Percentiles rank a stretch among this genome's conserved stretches.
Conservation (phyloP, 345 rosid species). For the Adansonia digitata region DNA sequence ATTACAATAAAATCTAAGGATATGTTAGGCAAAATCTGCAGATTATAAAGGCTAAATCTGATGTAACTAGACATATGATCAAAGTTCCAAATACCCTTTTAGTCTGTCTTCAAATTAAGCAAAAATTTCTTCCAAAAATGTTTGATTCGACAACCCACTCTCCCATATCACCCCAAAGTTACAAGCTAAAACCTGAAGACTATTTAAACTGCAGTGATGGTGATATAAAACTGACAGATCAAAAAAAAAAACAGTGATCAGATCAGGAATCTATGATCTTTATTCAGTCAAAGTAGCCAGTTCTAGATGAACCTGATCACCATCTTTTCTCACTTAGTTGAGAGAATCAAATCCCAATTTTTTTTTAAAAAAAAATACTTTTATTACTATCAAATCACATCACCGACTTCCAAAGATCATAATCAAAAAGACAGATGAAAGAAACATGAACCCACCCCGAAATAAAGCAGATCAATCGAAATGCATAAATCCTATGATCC, state of each 20-base stretch:
- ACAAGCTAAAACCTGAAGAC: neutral
- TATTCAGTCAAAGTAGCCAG: neutral
- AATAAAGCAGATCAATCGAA: conserved; percentile 10
- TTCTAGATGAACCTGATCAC: conserved; percentile 1
- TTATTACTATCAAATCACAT: neutral
- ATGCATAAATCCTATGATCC: neutral
- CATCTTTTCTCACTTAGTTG: neutral
- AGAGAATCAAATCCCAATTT: neutral
- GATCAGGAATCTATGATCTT: neutral
- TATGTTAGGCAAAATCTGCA: neutral
- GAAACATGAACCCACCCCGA: neutral
- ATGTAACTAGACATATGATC: neutral
- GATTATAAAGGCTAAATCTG: neutral
- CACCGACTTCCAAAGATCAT: conserved; percentile 4
- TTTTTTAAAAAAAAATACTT: neutral
- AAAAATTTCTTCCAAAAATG: neutral
- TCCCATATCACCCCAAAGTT: neutral
- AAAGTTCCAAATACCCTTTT: neutral
- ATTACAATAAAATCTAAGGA: neutral
- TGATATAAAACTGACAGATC: neutral
- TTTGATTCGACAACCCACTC: neutral
- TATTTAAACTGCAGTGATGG: neutral
- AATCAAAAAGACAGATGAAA: neutral
- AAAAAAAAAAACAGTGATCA: neutral
- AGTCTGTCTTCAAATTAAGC: neutral